These are phyloP conservation scores for Pilaira anomala DNA, from an alignment of 192 early-diverging fungal genomes.

Conservation along the genomic window DNA sequence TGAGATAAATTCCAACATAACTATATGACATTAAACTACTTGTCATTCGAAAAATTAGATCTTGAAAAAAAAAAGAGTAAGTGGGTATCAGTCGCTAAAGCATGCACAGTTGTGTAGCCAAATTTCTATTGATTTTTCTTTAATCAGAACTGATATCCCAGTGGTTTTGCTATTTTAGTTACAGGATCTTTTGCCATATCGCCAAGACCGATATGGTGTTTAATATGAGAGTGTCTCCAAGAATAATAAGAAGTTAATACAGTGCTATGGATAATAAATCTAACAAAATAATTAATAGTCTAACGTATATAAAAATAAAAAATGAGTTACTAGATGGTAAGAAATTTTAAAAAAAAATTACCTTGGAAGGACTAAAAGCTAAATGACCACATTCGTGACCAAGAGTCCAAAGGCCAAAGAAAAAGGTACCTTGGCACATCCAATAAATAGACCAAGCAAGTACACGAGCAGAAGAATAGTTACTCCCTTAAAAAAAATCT, in stretches of 20 bases:
- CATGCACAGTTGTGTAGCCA: too few species aligned
- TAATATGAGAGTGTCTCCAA: slow-evolving; percentile 85
- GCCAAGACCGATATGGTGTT: slow-evolving; percentile 88
- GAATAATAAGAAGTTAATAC: slow-evolving; percentile 92
- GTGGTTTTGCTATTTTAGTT: too few species aligned
- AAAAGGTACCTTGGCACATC: slow-evolving; percentile 75
- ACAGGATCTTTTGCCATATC: slow-evolving; percentile 90
- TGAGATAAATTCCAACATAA: too few species aligned
- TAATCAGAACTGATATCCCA: too few species aligned
- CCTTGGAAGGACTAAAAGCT: slow-evolving; percentile 74
- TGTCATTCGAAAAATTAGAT: too few species aligned
- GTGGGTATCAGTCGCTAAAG: too few species aligned
- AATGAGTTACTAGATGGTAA: neutral
- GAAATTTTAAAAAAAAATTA: slow-evolving; percentile 1
- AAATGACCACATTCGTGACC: slow-evolving; percentile 93
- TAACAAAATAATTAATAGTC: slow-evolving; percentile 80
- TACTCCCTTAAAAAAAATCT: too few species aligned
- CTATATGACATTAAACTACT: too few species aligned
- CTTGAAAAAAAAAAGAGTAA: too few species aligned
- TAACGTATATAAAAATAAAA: neutral
- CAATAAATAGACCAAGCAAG: slow-evolving; percentile 78
- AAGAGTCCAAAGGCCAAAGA: slow-evolving; percentile 86
- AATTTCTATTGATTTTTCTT: too few species aligned
- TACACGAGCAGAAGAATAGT: too few species aligned
- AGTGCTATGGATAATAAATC: slow-evolving; percentile 82